Percentiles rank a stretch among this genome's conserved stretches.
Conservation (phyloP, 805 yeast genomes). For the Hanseniaspora occidentalis region DNA sequence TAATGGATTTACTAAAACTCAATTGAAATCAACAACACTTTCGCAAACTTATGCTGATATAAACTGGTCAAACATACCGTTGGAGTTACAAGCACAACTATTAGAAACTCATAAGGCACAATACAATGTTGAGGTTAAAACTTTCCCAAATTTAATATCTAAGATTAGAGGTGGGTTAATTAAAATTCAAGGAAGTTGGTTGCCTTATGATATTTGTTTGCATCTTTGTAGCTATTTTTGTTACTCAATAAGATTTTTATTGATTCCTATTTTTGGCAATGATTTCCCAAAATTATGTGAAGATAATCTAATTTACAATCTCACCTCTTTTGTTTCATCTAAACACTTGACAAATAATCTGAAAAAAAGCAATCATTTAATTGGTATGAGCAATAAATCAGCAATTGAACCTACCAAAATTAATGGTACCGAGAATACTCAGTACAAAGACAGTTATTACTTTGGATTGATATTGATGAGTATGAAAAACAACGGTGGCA, state of each 20-base stretch:
- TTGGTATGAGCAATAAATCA: too few relatives aligned
- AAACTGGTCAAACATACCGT: neutral
- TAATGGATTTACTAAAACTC: neutral
- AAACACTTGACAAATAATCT: too few relatives aligned
- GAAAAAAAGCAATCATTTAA: too few relatives aligned
- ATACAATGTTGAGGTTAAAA: neutral
- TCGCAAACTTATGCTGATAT: neutral
- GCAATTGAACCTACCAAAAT: neutral
- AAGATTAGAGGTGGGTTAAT: constrained; percentile 84
- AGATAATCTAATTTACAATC: constrained; percentile 7
- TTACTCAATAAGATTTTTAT: constrained; percentile 58
- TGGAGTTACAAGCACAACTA: neutral
- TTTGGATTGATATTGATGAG: too few relatives aligned
- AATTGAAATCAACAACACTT: neutral
- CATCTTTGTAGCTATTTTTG: constrained; percentile 63
- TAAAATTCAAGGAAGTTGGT: constrained; percentile 92
- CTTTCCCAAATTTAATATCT: constrained; percentile 11
- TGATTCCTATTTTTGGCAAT: constrained; percentile 71
- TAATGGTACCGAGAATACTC: too few relatives aligned
- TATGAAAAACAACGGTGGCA: too few relatives aligned
- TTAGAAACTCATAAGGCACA: neutral
- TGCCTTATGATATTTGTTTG: constrained; percentile 58
- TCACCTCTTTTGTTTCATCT: too few relatives aligned
- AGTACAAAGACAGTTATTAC: too few relatives aligned
- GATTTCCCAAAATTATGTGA: constrained; percentile 35